phyloP scores from a whole-genome alignment of 169 alveolate genomes.

The Plasmodium gonderi region DNA sequence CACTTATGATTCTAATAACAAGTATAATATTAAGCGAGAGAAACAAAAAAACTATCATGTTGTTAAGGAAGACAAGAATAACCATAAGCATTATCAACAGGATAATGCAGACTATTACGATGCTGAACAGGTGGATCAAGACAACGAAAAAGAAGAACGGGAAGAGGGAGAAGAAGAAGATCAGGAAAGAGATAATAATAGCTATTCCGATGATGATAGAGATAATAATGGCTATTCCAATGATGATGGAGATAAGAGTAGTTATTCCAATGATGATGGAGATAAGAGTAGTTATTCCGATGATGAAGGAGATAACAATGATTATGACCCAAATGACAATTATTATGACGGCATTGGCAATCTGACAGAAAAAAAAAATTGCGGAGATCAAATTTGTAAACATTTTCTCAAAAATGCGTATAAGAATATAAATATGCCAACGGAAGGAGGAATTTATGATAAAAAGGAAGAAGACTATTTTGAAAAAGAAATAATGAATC shows the following conservation, averaged over 20 bases:
- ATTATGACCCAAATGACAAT: background rate
- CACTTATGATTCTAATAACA: background rate
- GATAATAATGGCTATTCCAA: background rate
- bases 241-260: background rate
- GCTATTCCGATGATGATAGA: background rate
- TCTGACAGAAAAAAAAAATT: background rate
- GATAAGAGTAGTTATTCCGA: background rate
- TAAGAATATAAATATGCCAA: background rate
- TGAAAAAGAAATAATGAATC: background rate
- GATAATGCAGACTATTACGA: conserved; percentile 3
- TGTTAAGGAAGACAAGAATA: background rate
- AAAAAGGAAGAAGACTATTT: conserved; percentile 44
- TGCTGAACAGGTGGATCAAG: background rate
- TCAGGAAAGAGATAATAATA: background rate
- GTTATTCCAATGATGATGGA: background rate
- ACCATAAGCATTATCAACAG: background rate
- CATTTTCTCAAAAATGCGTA: background rate
- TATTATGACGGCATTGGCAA: no score
- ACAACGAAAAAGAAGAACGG: background rate
- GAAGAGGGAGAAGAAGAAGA: conserved; percentile 3
- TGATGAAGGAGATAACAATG: background rate
- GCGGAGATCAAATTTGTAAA: background rate
- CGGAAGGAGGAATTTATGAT: background rate
- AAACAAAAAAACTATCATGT: conserved; percentile 9
- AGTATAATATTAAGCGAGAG: background rate